Evolutionary conservation across 768 basidiomycete genomes (phyloP), one percentile per base, ranked within the genome.

Genomic region (Coprinopsis sp.): DNA sequence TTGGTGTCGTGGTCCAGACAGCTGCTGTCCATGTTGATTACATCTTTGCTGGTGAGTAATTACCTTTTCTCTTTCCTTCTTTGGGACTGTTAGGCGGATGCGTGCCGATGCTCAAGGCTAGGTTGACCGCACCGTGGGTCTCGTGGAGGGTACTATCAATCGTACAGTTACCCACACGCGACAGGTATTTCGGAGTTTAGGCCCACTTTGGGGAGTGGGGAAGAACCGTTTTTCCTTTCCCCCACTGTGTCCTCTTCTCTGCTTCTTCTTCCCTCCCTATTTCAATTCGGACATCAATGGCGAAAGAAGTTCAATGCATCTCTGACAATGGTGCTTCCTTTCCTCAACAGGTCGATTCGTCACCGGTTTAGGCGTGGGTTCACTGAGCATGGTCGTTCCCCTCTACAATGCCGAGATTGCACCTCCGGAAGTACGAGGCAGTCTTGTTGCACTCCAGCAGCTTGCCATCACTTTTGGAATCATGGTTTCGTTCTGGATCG

Each of bases 381-480:
- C 86, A 2, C 67, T 90, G 18, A 85, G 82, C 54, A 88, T 88
- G 85, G 76, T 77, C n/a, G 87, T 91, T 10, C 88, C 88, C 1
- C 71, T 90, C 29, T 88, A 86, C 71, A 89, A 89, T 51, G 70
- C 70, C 30, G 75, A 76, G 61, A 76, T 88, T 44, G 80, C 83
- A 1, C 87, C 88, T 22, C 85, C 87, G 3, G 88, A 89, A 65
- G 84, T 91, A 13, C 79, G 88, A 51, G 88, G 88, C 11, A 82
- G 81, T 59, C 67, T 91, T 29, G 87, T 90, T 42, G 87, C 85
- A 3, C 74, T 91, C 7, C 88, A 90, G 59, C 88, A 90, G 59
- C 70, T 90, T 16, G 83, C 87, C 2, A 91, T 91, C 61, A 85
- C 84, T 1, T 86, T 87, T 54, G 84, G 84, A 18, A 87, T 87